Evolutionary conservation across 129 eudicot genomes (phyloP), one percentile per base, ranked within the genome.

Genomic region (Apium graveolens): DNA sequence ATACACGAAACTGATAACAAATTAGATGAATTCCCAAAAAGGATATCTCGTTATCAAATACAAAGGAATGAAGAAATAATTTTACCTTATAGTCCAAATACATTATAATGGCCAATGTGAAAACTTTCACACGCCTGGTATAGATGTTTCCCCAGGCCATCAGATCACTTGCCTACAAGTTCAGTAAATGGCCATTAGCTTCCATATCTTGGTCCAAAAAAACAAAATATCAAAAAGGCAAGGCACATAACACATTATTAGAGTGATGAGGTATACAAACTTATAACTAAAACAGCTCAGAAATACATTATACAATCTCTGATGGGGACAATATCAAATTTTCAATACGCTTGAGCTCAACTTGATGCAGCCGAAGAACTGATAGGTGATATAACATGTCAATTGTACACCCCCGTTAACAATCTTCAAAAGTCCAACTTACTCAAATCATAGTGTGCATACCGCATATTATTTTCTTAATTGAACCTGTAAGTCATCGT

Each of bases 141-240:
- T 85, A 89, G 49, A 89, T 89, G 89, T 81, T 91, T 77, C 93
- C 97, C 93, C 93, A 85, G 45, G 87, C 98, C 98, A 94, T 94
- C 35, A 66, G 42, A 55, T 53, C 74, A 35, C 85, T 76, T 83
- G 41, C 34, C 60, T 73, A 35, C 76, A 48, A n/a, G 6, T 41
- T 71, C 77, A 74, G 60, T 43, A 63, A 81, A 70, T 44, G 48
- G 48, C 32, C 37, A 39, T 53, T 34, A 66, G 73, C 81, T 86
- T 83, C 78, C 72, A 71, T 77, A 73, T 45, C 51, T 60, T 45
- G 11, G 18, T 48, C 79, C 63, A 51, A 81, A 39, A 51, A 80
- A 53, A 60, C 79, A 78, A 76, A 1, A 8, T 70, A 70, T 37
- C 29, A 60, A 60, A 10, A 0, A 60, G 68, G 3, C 29, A 60